Conservation (phyloP, 768 basidiomycete genomes). For the Mycena maculata region DNA sequence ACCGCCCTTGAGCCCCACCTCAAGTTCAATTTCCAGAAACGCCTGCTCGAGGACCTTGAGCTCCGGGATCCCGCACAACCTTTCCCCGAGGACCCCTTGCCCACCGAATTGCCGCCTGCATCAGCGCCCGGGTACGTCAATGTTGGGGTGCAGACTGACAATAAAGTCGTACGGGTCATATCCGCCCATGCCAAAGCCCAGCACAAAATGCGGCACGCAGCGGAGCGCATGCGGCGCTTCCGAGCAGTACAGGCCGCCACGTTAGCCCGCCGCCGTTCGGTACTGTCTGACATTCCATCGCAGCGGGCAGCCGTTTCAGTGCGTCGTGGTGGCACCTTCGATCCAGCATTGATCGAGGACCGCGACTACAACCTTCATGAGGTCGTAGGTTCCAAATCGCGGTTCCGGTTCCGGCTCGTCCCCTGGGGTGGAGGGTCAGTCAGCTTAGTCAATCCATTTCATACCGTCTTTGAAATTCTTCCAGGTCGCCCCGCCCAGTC, state of each 20-base stretch:
- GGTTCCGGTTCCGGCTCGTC: no score
- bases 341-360: not conserved
- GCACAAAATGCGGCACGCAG: not conserved
- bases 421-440: not conserved
- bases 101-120: no score
- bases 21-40: not conserved
- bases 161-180: no score
- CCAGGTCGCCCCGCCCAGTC: not conserved
- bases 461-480: not conserved
- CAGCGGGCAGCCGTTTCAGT: not conserved
- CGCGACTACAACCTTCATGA: slow-evolving; percentile 7
- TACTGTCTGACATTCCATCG: not conserved
- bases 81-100: no score
- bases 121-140: no score
- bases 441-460: no score
- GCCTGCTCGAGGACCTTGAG: not conserved
- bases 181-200: not conserved
- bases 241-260: not conserved
- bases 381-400: not conserved
- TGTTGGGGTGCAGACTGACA: no score
- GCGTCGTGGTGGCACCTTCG: not conserved
- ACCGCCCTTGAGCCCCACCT: not conserved
- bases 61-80: no score
- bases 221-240: not conserved
- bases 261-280: no score